phyloP scores from a whole-genome alignment of 192 early-diverging fungal genomes.

The Coemansia sp. region DNA sequence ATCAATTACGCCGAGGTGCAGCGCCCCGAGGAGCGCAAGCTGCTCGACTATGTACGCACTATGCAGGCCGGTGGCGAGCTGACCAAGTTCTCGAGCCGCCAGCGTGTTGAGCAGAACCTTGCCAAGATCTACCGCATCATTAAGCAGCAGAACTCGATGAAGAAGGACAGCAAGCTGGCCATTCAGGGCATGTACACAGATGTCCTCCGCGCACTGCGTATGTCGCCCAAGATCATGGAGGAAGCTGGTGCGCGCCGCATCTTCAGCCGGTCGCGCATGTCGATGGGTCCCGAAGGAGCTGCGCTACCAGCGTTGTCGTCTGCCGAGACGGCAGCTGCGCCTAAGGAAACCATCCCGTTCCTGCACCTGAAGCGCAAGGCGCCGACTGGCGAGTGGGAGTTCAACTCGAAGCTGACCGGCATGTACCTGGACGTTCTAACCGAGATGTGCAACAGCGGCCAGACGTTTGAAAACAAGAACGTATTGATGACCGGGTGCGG shows the following conservation, averaged over 20 bases:
- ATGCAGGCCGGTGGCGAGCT: constrained; percentile 75
- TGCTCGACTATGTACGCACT: constrained; percentile 89
- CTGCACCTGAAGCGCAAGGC: constrained; percentile 74
- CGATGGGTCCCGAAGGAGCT: constrained; percentile 16
- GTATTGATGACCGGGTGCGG: constrained; percentile 91
- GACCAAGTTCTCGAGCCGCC: constrained; percentile 73
- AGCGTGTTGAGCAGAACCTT: constrained; percentile 76
- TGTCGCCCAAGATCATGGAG: constrained; percentile 72
- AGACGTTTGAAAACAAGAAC: constrained; percentile 82
- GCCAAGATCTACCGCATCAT: constrained; percentile 77
- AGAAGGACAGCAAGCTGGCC: constrained; percentile 68
- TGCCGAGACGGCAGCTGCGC: constrained; percentile 32
- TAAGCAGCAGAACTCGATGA: constrained; percentile 75
- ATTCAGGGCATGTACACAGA: constrained; percentile 71
- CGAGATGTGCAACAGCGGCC: constrained; percentile 77
- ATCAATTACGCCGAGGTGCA: constrained; percentile 84
- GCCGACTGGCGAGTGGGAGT: constrained; percentile 75
- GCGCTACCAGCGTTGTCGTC: constrained; percentile 2
- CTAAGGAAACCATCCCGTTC: constrained; percentile 73
- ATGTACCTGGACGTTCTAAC: constrained; percentile 81
- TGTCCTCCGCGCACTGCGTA: constrained; percentile 69
- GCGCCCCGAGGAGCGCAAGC: constrained; percentile 80
- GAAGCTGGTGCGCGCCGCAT: constrained; percentile 55
- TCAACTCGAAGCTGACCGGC: constrained; percentile 72
- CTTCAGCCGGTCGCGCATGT: constrained; percentile 43